Conservation (phyloP, 2,329 filamentous ascomycete species). For the Cryoendolithus antarcticus region DNA sequence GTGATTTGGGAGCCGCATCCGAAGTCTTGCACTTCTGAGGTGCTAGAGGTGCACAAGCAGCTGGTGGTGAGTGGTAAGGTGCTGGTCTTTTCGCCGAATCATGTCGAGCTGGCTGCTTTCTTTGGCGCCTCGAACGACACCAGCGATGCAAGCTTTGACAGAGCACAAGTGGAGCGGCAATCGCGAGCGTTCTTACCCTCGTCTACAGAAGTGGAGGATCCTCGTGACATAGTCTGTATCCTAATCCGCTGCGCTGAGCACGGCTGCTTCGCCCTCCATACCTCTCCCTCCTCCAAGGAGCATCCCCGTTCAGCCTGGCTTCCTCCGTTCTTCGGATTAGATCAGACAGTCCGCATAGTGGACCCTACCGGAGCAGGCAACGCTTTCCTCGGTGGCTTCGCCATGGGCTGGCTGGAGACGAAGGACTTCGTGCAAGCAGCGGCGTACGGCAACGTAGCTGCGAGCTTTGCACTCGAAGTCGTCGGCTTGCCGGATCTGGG, state of each 20-base stretch:
- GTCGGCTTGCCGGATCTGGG: slow-evolving; percentile 10
- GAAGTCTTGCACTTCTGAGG: slow-evolving; percentile 13
- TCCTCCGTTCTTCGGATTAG: slow-evolving; percentile 9
- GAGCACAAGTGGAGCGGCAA: slow-evolving; percentile 9
- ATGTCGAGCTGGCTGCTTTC: slow-evolving; percentile 15
- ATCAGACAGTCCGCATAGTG: slow-evolving; percentile 6
- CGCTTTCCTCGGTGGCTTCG: slow-evolving; percentile 19
- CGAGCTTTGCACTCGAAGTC: slow-evolving; percentile 17
- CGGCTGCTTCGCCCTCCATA: slow-evolving; percentile 13
- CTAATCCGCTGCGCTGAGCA: slow-evolving; percentile 13
- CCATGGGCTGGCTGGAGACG: slow-evolving; percentile 14
- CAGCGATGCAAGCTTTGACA: slow-evolving; percentile 6
- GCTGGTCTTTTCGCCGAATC: slow-evolving; percentile 20
- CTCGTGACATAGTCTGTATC: slow-evolving; percentile 8
- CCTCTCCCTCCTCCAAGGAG: not conserved
- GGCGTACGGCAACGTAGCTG: slow-evolving; percentile 15
- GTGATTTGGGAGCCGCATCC: slow-evolving; percentile 20
- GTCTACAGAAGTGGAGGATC: not conserved
- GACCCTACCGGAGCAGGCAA: slow-evolving; percentile 19
- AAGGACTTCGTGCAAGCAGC: slow-evolving; percentile 12
- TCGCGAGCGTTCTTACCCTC: slow-evolving; percentile 10
- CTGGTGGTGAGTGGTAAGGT: slow-evolving; percentile 3
- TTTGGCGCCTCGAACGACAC: slow-evolving; percentile 4
- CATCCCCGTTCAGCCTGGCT: slow-evolving; percentile 10
- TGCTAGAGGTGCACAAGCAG: slow-evolving; percentile 9